phyloP scores from a whole-genome alignment of 2,329 filamentous ascomycete species.

The Lachnellula willkommii region DNA sequence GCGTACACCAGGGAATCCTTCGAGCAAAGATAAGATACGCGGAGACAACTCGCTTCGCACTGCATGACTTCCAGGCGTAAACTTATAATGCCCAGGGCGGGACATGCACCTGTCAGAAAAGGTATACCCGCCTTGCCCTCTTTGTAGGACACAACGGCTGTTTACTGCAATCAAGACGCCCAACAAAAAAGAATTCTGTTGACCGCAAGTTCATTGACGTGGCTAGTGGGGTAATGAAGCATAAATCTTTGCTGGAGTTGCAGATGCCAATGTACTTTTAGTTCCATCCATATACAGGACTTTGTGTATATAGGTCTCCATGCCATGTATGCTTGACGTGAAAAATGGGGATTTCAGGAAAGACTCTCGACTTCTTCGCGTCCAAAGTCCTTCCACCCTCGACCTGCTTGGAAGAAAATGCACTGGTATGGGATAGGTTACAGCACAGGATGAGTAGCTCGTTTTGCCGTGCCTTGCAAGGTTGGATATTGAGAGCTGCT shows the following conservation, averaged over 20 bases:
- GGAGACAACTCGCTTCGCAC: background rate
- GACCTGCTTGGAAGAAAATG: background rate
- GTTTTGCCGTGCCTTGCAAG: background rate
- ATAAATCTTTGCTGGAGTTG: background rate
- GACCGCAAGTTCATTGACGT: conserved; percentile 2
- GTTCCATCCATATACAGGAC: background rate
- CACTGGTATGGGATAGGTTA: background rate
- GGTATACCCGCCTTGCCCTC: background rate
- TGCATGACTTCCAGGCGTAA: background rate
- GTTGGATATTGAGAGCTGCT: background rate
- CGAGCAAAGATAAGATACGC: background rate
- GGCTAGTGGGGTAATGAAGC: background rate
- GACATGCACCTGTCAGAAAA: conserved; percentile 2
- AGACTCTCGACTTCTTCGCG: background rate
- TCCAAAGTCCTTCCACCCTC: background rate
- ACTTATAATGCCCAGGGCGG: background rate
- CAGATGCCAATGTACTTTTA: background rate
- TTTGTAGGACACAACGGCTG: background rate
- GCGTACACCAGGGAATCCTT: background rate
- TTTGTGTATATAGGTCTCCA: background rate
- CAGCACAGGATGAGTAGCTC: background rate
- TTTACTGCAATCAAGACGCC: background rate
- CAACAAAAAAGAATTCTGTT: background rate
- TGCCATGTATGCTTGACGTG: background rate
- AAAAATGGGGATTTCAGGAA: background rate